Conservation (phyloP, 768 basidiomycete species). For the Leccinum truebloodii region DNA sequence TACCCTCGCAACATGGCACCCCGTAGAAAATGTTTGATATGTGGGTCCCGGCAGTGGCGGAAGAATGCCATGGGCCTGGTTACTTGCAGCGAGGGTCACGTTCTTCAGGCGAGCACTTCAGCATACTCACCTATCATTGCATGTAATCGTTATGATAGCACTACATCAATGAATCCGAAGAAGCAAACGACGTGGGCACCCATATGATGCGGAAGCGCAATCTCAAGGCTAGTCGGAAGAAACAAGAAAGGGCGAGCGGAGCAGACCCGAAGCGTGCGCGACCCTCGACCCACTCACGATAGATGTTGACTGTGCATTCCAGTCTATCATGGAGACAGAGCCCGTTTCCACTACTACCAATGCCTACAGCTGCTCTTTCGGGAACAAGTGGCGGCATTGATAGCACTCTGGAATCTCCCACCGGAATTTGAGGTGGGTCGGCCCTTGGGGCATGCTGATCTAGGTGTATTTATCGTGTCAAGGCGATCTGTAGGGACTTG, state of each 20-base stretch:
- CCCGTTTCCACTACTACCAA: conserved; percentile 79
- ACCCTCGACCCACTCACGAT: neutral
- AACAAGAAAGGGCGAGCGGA: conserved; percentile 48
- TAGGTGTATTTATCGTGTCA: conserved; percentile 7
- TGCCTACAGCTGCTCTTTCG: conserved; percentile 82
- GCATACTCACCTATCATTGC: neutral
- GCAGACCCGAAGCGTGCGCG: conserved; percentile 61
- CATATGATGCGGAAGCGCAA: conserved; percentile 67
- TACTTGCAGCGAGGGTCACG: conserved; percentile 89
- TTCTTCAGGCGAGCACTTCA: conserved; percentile 65
- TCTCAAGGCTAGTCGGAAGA: conserved; percentile 57
- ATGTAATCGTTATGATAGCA: conserved; percentile 45
- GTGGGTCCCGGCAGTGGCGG: conserved; percentile 85
- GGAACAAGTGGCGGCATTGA: conserved; percentile 68
- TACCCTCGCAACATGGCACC: conserved; percentile 46
- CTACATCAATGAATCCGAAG: conserved; percentile 78
- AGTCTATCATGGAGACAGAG: conserved; percentile 87
- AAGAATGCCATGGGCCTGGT: conserved; percentile 83
- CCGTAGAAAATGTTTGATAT: conserved; percentile 68
- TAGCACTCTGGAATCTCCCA: conserved; percentile 67
- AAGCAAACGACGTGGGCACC: conserved; percentile 61
- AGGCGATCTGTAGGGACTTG: conserved; percentile 78
- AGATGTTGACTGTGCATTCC: conserved; percentile 4
- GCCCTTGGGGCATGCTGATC: neutral
- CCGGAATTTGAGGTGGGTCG: conserved; percentile 71